These are phyloP conservation scores for Scheffersomyces illinoinensis DNA, from an alignment of 1,139 yeast genomes.

Conservation along the genomic window DNA sequence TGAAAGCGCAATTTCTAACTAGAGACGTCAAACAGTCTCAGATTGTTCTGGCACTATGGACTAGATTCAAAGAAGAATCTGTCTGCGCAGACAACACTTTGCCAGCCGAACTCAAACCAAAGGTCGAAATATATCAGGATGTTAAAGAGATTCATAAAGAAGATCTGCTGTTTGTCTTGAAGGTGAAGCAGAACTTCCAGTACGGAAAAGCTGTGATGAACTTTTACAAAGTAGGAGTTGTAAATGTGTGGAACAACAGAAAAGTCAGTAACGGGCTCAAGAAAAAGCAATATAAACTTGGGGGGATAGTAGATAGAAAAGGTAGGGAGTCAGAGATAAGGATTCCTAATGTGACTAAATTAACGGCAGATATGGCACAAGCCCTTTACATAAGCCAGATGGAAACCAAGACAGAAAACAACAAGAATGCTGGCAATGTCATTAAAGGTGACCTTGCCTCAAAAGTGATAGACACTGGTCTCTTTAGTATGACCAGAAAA, in stretches of 20 bases:
- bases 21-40: constrained; percentile 15
- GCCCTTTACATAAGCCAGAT: constrained; percentile 31
- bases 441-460: constrained; percentile 7
- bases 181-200: constrained; percentile 33
- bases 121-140: constrained; percentile 28
- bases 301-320: constrained; percentile 23
- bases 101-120: constrained; percentile 37
- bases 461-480: constrained; percentile 4
- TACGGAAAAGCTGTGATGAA: constrained; percentile 41
- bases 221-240: constrained; percentile 56
- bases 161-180: constrained; percentile 21
- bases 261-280: constrained; percentile 22
- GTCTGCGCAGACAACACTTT: constrained; percentile 39
- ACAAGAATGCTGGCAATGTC: constrained; percentile 18
- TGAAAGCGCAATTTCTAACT: constrained; percentile 11
- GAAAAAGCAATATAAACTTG: constrained; percentile 20
- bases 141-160: constrained; percentile 22
- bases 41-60: constrained; percentile 18
- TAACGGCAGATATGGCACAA: constrained; percentile 39
- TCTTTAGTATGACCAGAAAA: constrained; percentile 48
- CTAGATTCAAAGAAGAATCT: constrained; percentile 1
- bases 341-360: constrained; percentile 26
- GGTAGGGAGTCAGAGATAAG: constrained; percentile 27
- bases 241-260: constrained; percentile 49
- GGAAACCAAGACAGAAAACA: constrained; percentile 21